Conservation (phyloP, 768 basidiomycete genomes). For the Amanita rimosa region DNA sequence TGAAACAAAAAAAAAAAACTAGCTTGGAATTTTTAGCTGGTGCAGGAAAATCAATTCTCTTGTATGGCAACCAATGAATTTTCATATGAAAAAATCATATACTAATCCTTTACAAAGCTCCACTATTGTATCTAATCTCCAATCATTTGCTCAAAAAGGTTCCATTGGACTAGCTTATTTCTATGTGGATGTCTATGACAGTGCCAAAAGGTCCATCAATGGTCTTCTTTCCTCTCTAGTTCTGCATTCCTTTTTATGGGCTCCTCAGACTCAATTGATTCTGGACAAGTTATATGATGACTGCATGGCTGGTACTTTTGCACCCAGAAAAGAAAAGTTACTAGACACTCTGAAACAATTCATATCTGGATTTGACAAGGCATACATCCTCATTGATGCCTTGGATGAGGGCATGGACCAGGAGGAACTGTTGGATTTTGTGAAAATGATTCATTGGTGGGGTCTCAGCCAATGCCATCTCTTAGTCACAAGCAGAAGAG, state of each 20-base stretch:
- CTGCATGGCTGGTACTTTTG: not conserved
- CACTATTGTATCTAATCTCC: not conserved
- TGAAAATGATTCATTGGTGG: not conserved
- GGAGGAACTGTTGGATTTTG: not conserved
- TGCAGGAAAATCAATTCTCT: not conserved
- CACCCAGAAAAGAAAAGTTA: not conserved
- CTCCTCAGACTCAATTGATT: not conserved
- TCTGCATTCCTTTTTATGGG: not conserved
- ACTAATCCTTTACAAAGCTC: not conserved
- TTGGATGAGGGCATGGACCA: not conserved
- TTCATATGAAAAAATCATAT: not conserved
- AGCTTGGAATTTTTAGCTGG: not conserved
- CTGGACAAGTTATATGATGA: not conserved
- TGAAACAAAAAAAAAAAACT: not conserved
- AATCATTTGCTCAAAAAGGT: not conserved
- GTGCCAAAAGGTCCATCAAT: not conserved
- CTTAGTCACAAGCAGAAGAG: not conserved
- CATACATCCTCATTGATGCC: conserved; percentile 1
- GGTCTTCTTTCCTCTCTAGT: not conserved
- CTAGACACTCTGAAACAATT: not conserved
- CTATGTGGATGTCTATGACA: not conserved
- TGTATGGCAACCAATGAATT: not conserved
- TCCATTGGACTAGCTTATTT: not conserved
- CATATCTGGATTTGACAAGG: not conserved
- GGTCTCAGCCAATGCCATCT: not conserved